Conservation (phyloP, 2,329 filamentous ascomycete species). For the Davidsoniella virescens region DNA sequence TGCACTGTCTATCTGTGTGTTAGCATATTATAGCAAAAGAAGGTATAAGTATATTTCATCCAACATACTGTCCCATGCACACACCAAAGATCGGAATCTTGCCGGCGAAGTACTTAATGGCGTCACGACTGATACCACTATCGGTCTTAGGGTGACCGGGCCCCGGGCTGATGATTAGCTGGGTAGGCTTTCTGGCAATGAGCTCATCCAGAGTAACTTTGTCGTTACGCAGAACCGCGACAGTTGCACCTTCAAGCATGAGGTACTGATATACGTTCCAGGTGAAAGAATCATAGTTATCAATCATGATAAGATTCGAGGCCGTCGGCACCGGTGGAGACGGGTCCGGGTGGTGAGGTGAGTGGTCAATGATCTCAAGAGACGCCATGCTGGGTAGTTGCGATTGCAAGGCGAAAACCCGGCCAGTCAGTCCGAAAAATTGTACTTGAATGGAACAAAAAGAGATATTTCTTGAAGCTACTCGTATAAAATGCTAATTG, state of each 20-base stretch:
- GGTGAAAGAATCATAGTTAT: slow-evolving; percentile 99
- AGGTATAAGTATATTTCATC: neutral
- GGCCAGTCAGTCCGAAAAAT: neutral
- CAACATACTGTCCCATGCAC: slow-evolving; percentile 79
- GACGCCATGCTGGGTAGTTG: slow-evolving; percentile 28
- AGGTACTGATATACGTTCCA: slow-evolving; percentile 99
- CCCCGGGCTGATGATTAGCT: slow-evolving; percentile 86
- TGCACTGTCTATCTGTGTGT: slow-evolving; percentile 54
- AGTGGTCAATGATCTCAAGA: slow-evolving; percentile 53
- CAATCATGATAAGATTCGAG: slow-evolving; percentile 83
- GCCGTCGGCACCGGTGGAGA: slow-evolving; percentile 60
- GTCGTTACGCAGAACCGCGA: slow-evolving; percentile 85
- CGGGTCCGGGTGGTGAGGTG: slow-evolving; percentile 66
- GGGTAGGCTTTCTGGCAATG: slow-evolving; percentile 69
- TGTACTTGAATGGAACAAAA: neutral
- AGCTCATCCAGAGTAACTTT: slow-evolving; percentile 75
- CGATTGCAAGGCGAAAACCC: neutral
- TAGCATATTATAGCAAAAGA: slow-evolving; percentile 3
- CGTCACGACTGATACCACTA: slow-evolving; percentile 83
- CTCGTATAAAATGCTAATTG: too few relatives aligned
- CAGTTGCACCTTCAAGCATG: slow-evolving; percentile 81
- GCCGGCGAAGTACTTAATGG: slow-evolving; percentile 78
- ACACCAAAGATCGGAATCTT: slow-evolving; percentile 96
- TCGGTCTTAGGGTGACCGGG: slow-evolving; percentile 86
- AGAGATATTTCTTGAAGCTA: too few relatives aligned